These are phyloP conservation scores for Prunella vulgaris DNA, from an alignment of 257 asterid genomes.

Conservation along the genomic window DNA sequence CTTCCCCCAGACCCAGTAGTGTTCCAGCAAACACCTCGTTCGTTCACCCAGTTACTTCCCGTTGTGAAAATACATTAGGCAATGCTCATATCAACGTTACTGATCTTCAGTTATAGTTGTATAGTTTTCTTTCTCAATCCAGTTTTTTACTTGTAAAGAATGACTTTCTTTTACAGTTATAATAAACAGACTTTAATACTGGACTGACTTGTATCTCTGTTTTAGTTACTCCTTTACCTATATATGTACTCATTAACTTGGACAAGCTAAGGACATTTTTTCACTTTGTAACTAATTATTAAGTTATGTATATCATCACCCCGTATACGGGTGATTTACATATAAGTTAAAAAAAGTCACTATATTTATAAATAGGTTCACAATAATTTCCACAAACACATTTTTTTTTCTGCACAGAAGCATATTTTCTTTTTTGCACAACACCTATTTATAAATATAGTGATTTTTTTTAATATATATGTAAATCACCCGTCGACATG, in stretches of 20 bases:
- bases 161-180: neutral
- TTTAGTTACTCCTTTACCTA: no score
- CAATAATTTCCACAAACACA: no score
- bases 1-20: slow-evolving; percentile 53
- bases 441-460: no score
- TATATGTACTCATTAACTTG: neutral
- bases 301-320: neutral
- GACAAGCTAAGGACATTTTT: neutral
- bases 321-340: no score
- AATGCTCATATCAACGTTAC: neutral
- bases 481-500: no score
- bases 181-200: neutral
- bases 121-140: slow-evolving; percentile 7
- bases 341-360: no score
- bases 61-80: neutral
- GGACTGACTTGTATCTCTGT: no score
- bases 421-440: no score
- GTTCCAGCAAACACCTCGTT: neutral
- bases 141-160: slow-evolving; percentile 27
- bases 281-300: neutral
- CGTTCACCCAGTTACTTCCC: neutral
- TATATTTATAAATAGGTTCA: no score
- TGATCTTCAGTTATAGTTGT: slow-evolving; percentile 15
- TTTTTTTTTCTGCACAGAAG: no score
- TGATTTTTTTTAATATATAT: no score